These are phyloP conservation scores for Carex kokanica DNA, from an alignment of 176 grass and related monocot species.

Conservation along the genomic window DNA sequence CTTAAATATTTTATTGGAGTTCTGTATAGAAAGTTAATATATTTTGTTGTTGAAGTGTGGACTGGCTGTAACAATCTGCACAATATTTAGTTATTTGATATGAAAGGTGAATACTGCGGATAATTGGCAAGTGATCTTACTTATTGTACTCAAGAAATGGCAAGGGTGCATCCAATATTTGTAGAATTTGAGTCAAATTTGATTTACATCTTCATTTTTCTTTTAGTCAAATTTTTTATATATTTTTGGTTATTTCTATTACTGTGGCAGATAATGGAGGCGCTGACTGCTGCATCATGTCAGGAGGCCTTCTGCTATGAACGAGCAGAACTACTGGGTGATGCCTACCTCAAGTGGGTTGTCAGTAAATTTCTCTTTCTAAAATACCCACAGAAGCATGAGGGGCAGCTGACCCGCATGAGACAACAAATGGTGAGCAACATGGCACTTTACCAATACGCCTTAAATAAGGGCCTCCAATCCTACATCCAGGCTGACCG, in stretches of 20 bases:
- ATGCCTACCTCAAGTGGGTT: slow-evolving; percentile 99
- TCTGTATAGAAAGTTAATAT: neutral
- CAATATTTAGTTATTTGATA: slow-evolving; percentile 4
- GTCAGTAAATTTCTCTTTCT: slow-evolving; percentile 98
- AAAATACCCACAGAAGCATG: slow-evolving; percentile 98
- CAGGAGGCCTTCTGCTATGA: slow-evolving; percentile 99
- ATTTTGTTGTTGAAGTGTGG: neutral
- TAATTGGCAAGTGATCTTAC: neutral
- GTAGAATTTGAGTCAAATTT: neutral
- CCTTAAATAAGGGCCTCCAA: slow-evolving; percentile 81
- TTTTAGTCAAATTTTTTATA: neutral
- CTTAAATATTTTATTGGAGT: neutral
- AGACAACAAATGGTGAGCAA: slow-evolving; percentile 99
- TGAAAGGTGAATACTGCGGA: neutral
- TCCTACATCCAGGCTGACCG: slow-evolving; percentile 98
- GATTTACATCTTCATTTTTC: neutral
- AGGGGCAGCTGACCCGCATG: slow-evolving; percentile 96
- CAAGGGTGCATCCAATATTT: neutral
- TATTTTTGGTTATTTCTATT: slow-evolving; percentile 24
- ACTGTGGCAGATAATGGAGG: slow-evolving; percentile 80
- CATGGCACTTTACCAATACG: slow-evolving; percentile 91
- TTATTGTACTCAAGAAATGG: neutral
- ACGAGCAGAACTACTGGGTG: slow-evolving; percentile 91
- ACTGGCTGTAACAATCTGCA: neutral
- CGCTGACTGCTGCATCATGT: slow-evolving; percentile 97